phyloP scores from a whole-genome alignment of 1,284 basidiomycete species.

The Puccinia triticina region DNA sequence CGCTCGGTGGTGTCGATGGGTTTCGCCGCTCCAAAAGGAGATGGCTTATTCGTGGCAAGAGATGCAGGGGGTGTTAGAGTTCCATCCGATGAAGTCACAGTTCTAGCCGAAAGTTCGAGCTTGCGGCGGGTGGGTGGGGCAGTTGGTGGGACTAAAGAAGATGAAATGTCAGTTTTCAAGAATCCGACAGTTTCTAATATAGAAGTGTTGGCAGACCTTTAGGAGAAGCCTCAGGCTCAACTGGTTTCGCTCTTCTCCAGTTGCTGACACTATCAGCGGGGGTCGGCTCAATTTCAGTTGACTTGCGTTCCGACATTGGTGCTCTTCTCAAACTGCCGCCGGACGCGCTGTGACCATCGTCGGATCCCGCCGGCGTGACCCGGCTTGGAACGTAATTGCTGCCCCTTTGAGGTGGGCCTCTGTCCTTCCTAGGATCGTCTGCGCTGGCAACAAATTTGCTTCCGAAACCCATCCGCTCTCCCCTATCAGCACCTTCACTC shows the following conservation, averaged over 20 bases:
- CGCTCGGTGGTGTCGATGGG: constrained; percentile 41
- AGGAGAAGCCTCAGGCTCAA: constrained; percentile 20
- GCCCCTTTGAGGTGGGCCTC: constrained; percentile 39
- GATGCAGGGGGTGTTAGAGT: constrained; percentile 28
- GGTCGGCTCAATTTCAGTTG: constrained; percentile 22
- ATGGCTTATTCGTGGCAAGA: constrained; percentile 25
- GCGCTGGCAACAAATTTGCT: constrained; percentile 44
- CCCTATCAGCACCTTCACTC: constrained; percentile 37
- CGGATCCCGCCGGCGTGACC: constrained; percentile 34
- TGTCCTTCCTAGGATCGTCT: constrained; percentile 39
- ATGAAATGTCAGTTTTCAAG: background rate
- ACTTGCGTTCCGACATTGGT: constrained; percentile 15
- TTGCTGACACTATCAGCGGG: constrained; percentile 39
- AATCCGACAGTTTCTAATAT: background rate
- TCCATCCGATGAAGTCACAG: constrained; percentile 34
- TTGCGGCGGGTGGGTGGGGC: constrained; percentile 41
- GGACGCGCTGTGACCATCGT: constrained; percentile 41
- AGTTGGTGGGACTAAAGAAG: constrained; percentile 9
- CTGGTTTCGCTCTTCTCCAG: constrained; percentile 37
- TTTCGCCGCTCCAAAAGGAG: constrained; percentile 42
- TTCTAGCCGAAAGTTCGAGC: constrained; percentile 41
- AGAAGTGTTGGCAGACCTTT: background rate
- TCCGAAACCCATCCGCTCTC: constrained; percentile 43
- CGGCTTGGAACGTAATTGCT: constrained; percentile 34
- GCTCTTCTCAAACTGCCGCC: constrained; percentile 30